Conservation (phyloP, 129 eudicot genomes). For the Kitagawia praeruptora region DNA sequence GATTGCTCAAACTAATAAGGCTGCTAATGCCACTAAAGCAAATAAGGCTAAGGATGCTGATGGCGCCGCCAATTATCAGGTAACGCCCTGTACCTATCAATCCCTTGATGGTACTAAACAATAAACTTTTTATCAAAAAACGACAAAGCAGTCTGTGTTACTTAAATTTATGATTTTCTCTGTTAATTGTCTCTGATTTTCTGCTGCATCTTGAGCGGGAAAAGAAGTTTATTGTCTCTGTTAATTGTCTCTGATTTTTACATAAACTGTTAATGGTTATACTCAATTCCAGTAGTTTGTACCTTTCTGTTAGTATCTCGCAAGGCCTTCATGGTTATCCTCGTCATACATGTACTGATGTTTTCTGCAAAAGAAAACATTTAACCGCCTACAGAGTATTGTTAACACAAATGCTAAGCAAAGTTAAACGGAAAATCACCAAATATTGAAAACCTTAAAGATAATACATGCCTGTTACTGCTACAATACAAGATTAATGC, state of each 20-base stretch:
- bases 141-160: not conserved
- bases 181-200: not conserved
- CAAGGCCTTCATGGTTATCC: not conserved
- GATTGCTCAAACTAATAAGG: slow-evolving; percentile 14
- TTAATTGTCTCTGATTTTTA: not conserved
- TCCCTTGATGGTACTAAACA: not conserved
- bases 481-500: not conserved
- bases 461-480: not conserved
- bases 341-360: not conserved
- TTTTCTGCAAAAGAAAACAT: not conserved
- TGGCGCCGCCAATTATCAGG: slow-evolving; percentile 18
- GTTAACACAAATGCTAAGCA: not conserved
- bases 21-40: slow-evolving; percentile 19
- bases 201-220: not conserved
- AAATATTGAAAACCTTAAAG: not conserved
- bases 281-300: not conserved
- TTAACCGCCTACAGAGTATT: not conserved
- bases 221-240: no score
- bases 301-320: not conserved
- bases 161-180: not conserved
- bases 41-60: slow-evolving; percentile 16
- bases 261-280: no score
- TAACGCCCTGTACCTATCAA: slow-evolving; percentile 3
- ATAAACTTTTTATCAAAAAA: no score
- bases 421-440: not conserved